Base-by-base conservation (phyloP, 2,329 filamentous ascomycete genomes). In the Calonectria henricotiae region DNA sequence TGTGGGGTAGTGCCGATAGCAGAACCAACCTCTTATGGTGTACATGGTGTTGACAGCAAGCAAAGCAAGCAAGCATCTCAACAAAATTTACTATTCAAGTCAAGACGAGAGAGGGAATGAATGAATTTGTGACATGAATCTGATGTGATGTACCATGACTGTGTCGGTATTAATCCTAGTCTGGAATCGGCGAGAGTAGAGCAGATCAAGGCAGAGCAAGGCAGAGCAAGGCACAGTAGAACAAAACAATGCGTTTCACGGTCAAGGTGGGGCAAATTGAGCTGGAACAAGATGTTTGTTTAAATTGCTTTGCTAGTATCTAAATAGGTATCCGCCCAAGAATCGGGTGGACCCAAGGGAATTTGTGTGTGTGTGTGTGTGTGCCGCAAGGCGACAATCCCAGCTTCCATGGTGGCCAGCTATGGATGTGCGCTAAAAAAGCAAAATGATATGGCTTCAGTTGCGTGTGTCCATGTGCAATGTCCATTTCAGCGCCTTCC, bases 61-160 rank as follows among this genome's bases (percentile, higher is more conserved):
- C 30, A 20, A 55, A 55, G 30, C 30, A 70, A 55, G 69, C 58
- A 76, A 69, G 55, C 71, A 74, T 71, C 68, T 68, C 65, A 70
- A 68, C 71, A 60, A 71, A 74, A 62, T 71, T 75, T 71, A 75
- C 41, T 20, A 51, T 65, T 49, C 60, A 23, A 62, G 7, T 8
- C 35, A 37, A 37, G 35, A 9, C 12, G 12, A 13, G 12, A 37
- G 35, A 6, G 1, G 35, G 15, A 1, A 32, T 65, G 67, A 43
- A 11, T 15, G 11, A 23, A 32, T 51, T 35, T n/a, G 32, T 6
- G 32, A n/a, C 5, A 27, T 17, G 13, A 17, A 17, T 41, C 2
- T 41, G 39, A 41, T 17, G 17, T 41, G 35, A 37, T 37, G 35
- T 37, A 3, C 3, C 11, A 3, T 37, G 12, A 8, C 9, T 37